Conservation (phyloP, 495 filamentous ascomycete species). For the Xanthoparmelia taractica region DNA sequence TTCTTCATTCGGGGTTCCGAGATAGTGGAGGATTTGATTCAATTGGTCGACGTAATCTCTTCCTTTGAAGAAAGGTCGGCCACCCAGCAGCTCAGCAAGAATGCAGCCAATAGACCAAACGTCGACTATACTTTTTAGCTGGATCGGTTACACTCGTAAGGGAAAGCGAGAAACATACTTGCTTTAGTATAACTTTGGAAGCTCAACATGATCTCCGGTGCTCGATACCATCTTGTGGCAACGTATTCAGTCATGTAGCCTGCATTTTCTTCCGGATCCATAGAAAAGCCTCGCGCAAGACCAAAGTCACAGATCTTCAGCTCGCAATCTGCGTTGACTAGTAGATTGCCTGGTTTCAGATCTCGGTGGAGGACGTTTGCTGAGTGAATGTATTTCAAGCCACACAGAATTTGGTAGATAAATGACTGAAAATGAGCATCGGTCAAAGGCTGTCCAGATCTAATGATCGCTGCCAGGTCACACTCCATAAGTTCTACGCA, state of each 20-base stretch:
- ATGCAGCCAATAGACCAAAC: slow-evolving; percentile 99
- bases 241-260: slow-evolving; percentile 99
- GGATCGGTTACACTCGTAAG: background rate
- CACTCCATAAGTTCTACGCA: slow-evolving; percentile 95
- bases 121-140: slow-evolving; percentile 56
- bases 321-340: slow-evolving; percentile 98
- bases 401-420: slow-evolving; percentile 91
- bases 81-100: slow-evolving; percentile 89
- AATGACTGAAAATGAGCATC: slow-evolving; percentile 95
- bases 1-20: slow-evolving; percentile 92
- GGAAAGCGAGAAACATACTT: slow-evolving; percentile 52
- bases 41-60: slow-evolving; percentile 98
- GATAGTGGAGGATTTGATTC: slow-evolving; percentile 97
- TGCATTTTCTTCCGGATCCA: slow-evolving; percentile 95
- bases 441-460: slow-evolving; percentile 89
- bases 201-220: slow-evolving; percentile 98
- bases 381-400: slow-evolving; percentile 97
- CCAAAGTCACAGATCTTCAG: slow-evolving; percentile 99
- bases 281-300: slow-evolving; percentile 88
- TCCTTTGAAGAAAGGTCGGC: slow-evolving; percentile 97
- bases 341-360: slow-evolving; percentile 90
- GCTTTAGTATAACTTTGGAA: slow-evolving; percentile 99
- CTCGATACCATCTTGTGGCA: slow-evolving; percentile 96
- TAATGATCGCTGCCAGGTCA: slow-evolving; percentile 95
- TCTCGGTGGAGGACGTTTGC: slow-evolving; percentile 96